Base-by-base conservation (phyloP, 2,329 filamentous ascomycete species). In the Pseudogymnoascus sp. region DNA sequence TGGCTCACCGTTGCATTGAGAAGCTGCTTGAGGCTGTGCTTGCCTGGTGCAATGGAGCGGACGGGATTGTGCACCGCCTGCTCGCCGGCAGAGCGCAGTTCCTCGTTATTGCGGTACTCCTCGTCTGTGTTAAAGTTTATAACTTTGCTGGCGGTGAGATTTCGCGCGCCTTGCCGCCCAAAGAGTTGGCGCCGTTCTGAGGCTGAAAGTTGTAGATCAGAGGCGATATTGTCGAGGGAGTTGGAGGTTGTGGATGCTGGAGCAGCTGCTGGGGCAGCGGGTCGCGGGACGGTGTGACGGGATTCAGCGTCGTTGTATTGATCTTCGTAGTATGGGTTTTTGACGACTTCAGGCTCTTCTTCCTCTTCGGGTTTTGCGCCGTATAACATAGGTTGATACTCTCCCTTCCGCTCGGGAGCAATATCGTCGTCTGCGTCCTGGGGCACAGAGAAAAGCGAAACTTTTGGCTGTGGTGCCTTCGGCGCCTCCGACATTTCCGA, bases 111-210 rank as follows among this genome's bases (percentile, higher is more conserved):
- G 23, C 83, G 84, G 75, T 97, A 97, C 77, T 97, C 93, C 64
- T 80, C 78, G 73, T 96, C 91, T 67, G 91, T 93, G 77, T 96
- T 91, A 82, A 97, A 96, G 71, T 89, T 92, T 66, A 93, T 82
- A 38, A 96, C 82, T 46, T 84, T 87, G n/a, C 84, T 80, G 2
- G 80, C 80, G n/a, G 83, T 78, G 6, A 43, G 59, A 66, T 64
- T 67, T 62, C 25, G 46, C 28, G 72, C 72, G 34, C 64, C 68
- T 64, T 79, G 75, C 4, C 93, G 88, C 1, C 93, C 93, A 72
- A 97, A 93, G 3, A 97, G 84, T 72, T 96, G 92, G 43, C 93
- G 87, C 42, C 88, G 83, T 67, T 91, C 88, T 0, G 89, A 82
- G 4, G 86, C 84, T 3, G 91, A 90, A 12, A 97, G 84, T 67